Conservation (phyloP, 2,329 filamentous ascomycete species). For the Phoma sp. region DNA sequence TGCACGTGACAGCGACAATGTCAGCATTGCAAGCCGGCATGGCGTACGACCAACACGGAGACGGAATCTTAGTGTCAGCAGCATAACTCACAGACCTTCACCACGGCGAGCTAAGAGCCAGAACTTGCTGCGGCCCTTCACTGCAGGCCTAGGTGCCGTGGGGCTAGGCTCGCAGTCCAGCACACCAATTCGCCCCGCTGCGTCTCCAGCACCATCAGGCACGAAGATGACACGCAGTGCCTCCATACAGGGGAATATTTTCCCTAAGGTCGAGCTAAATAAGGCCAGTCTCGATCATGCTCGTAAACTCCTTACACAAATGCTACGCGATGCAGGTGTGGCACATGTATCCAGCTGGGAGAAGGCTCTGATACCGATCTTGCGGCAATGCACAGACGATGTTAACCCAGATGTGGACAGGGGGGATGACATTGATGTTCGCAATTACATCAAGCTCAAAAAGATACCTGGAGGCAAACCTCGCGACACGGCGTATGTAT, state of each 20-base stretch:
- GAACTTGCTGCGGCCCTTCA: conserved; percentile 58
- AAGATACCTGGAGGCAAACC: conserved; percentile 91
- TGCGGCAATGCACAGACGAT: conserved; percentile 89
- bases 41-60: conserved; percentile 69
- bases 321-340: conserved; percentile 78
- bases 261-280: conserved; percentile 83
- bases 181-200: conserved; percentile 34
- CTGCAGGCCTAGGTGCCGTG: conserved; percentile 48
- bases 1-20: conserved; percentile 67
- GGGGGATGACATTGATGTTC: conserved; percentile 94
- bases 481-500: conserved; percentile 93
- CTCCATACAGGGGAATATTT: conserved; percentile 76
- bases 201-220: conserved; percentile 35
- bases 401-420: conserved; percentile 89
- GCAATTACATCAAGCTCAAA: conserved; percentile 96
- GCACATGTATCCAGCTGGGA: conserved; percentile 81
- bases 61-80: conserved; percentile 84
- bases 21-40: conserved; percentile 69
- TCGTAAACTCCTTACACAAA: conserved; percentile 79
- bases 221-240: conserved; percentile 70
- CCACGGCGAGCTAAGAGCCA: conserved; percentile 67
- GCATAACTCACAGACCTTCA: conserved; percentile 73
- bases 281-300: conserved; percentile 88
- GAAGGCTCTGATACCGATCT: conserved; percentile 84
- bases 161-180: conserved; percentile 23